Evolutionary conservation across 2,329 filamentous ascomycete genomes (phyloP).

Genomic region (Fusarium humuli): DNA sequence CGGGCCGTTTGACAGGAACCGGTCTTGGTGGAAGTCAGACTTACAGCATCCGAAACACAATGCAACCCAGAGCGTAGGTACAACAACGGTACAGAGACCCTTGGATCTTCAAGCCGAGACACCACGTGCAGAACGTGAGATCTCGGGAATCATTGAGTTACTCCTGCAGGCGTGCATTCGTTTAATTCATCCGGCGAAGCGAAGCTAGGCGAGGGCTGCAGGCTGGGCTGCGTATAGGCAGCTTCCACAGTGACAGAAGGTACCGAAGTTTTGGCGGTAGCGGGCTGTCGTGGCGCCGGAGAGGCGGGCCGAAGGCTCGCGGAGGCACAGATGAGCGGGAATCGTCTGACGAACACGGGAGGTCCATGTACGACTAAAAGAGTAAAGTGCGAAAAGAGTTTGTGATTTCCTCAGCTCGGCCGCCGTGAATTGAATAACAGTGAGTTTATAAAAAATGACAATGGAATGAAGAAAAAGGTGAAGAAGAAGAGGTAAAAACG

Average conservation of each 20-base stretch:
- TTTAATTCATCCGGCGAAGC: conserved; percentile 24
- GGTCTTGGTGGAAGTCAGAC: conserved; percentile 9
- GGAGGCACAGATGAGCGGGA: conserved; percentile 38
- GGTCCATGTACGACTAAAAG: conserved; percentile 25
- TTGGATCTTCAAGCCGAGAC: conserved; percentile 26
- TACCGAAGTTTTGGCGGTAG: conserved; percentile 46
- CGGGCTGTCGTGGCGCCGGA: conserved; percentile 49
- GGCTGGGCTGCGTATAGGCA: neutral
- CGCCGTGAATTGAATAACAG: conserved; percentile 1
- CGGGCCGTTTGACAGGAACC: conserved; percentile 19
- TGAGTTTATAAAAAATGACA: neutral
- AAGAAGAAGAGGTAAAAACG: conserved; percentile 21
- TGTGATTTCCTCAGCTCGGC: neutral
- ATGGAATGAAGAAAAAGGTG: conserved; percentile 14
- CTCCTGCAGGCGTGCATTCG: conserved; percentile 4
- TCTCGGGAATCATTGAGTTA: conserved; percentile 16
- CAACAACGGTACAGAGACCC: conserved; percentile 6
- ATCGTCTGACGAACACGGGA: conserved; percentile 43
- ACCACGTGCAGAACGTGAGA: conserved; percentile 33
- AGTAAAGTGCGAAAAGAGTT: conserved; percentile 21
- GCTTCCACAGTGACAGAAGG: neutral
- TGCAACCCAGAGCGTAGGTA: conserved; percentile 9
- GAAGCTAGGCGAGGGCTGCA: conserved; percentile 3
- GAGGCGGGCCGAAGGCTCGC: conserved; percentile 52
- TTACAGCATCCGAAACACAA: conserved; percentile 22